These are phyloP conservation scores for Suillus luteus DNA, from an alignment of 768 basidiomycete genomes.

Conservation along the genomic window DNA sequence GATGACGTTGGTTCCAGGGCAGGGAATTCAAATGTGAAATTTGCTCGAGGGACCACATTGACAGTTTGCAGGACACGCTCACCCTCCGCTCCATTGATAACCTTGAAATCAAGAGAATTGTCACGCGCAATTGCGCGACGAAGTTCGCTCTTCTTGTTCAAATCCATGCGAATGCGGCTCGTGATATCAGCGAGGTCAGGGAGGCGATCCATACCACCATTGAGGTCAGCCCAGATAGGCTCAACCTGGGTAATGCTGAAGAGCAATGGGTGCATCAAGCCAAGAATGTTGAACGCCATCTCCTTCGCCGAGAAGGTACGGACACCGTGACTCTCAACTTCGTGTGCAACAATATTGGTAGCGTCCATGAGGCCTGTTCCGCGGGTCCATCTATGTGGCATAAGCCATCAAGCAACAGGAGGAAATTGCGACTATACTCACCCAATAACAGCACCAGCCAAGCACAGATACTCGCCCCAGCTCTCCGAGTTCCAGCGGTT, in stretches of 20 bases:
- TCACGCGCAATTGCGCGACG: constrained; percentile 93
- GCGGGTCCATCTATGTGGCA: constrained; percentile 79
- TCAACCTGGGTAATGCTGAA: constrained; percentile 99
- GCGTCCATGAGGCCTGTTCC: constrained; percentile 97
- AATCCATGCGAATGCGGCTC: constrained; percentile 74
- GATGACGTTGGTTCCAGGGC: constrained; percentile 70
- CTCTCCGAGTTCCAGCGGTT: constrained; percentile 97
- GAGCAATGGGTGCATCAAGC: constrained; percentile 97
- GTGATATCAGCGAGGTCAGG: constrained; percentile 94
- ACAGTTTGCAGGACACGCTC: constrained; percentile 92
- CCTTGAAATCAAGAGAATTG: constrained; percentile 94
- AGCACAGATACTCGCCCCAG: constrained; percentile 98
- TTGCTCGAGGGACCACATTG: constrained; percentile 93
- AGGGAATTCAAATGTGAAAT: constrained; percentile 97
- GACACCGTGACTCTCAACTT: constrained; percentile 89
- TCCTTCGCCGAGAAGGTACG: constrained; percentile 99
- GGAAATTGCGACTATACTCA: constrained; percentile 37
- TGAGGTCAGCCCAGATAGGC: constrained; percentile 98
- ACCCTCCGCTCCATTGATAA: constrained; percentile 85
- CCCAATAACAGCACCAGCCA: constrained; percentile 99
- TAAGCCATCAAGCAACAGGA: constrained; percentile 14
- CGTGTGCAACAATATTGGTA: constrained; percentile 92
- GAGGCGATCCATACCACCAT: constrained; percentile 97
- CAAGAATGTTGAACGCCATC: constrained; percentile 99
- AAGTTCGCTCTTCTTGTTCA: constrained; percentile 87